Percentiles rank a stretch among this genome's conserved stretches.
These are phyloP conservation scores for Albizia julibrissin DNA, from an alignment of 306 rosid genomes.

Conservation along the genomic window DNA sequence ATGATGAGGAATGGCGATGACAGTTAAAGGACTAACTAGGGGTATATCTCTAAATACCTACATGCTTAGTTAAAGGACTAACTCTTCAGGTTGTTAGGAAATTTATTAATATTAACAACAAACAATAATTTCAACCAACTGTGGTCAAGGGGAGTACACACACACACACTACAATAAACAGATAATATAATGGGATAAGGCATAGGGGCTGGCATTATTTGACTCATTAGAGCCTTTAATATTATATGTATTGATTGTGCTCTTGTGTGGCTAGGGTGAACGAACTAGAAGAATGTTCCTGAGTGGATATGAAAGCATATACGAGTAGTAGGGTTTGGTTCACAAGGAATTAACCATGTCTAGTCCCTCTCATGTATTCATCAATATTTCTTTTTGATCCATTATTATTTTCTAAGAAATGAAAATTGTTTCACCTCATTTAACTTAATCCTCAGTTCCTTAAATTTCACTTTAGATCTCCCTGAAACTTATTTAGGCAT, in stretches of 20 bases:
- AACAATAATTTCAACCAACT: slow-evolving; percentile 24
- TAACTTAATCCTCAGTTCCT: not conserved
- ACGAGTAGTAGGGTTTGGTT: not conserved
- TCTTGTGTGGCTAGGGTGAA: slow-evolving; percentile 4
- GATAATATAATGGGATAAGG: slow-evolving; percentile 32
- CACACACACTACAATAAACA: not conserved
- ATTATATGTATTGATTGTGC: slow-evolving; percentile 26
- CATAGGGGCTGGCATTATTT: slow-evolving; percentile 18
- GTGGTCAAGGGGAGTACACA: not conserved
- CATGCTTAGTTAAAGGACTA: not conserved
- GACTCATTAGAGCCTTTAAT: not conserved
- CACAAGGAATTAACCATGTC: slow-evolving; percentile 14
- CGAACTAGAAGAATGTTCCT: slow-evolving; percentile 34
- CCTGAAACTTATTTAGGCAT: not conserved
- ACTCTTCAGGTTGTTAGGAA: slow-evolving; percentile 37
- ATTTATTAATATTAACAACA: slow-evolving; percentile 38
- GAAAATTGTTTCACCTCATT: not conserved
- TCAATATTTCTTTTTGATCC: not conserved
- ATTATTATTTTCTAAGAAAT: not conserved
- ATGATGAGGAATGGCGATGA: too few species aligned
- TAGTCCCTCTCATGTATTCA: slow-evolving; percentile 38
- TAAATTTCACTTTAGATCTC: not conserved
- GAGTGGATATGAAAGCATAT: not conserved
- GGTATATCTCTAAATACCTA: slow-evolving; percentile 27
- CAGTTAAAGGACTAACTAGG: slow-evolving; percentile 17